Evolutionary conservation across 2,329 filamentous ascomycete genomes (phyloP).

Genomic region (Epichloe bromicola): DNA sequence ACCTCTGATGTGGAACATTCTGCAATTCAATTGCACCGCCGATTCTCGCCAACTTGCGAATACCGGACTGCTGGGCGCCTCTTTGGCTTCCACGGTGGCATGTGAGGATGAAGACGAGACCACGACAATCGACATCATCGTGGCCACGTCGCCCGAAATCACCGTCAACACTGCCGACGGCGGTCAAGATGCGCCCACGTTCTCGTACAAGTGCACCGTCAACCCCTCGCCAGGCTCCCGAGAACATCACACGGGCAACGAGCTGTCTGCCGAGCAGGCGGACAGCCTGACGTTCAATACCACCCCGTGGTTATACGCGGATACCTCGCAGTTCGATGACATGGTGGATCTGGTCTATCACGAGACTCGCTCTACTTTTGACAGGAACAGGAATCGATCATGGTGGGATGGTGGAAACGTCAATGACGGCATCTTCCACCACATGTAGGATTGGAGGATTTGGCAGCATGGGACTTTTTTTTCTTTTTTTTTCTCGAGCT

Average conservation of each 20-base stretch:
- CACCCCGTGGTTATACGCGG: slow-evolving; percentile 30
- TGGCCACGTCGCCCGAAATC: slow-evolving; percentile 37
- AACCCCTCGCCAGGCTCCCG: slow-evolving; percentile 13
- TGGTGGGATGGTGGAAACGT: slow-evolving; percentile 30
- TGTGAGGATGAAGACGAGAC: slow-evolving; percentile 22
- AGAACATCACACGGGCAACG: slow-evolving; percentile 13
- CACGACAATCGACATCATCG: slow-evolving; percentile 33
- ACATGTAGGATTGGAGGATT: slow-evolving; percentile 15
- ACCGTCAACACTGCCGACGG: slow-evolving; percentile 38
- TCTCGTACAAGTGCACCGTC: slow-evolving; percentile 20
- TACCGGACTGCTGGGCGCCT: slow-evolving; percentile 28
- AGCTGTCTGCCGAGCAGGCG: slow-evolving; percentile 18
- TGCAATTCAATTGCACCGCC: slow-evolving; percentile 32
- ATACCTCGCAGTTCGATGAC: slow-evolving; percentile 25
- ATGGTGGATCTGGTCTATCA: slow-evolving; percentile 23
- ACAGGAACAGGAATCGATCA: slow-evolving; percentile 15
- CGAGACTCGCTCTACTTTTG: slow-evolving; percentile 15
- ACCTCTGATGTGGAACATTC: slow-evolving; percentile 38
- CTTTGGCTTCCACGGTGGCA: slow-evolving; percentile 21
- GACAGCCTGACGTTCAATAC: slow-evolving; percentile 28
- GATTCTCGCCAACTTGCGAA: slow-evolving; percentile 22
- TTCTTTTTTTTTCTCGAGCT: background rate
- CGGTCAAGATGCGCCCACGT: slow-evolving; percentile 33
- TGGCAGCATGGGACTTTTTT: no score
- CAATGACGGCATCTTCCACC: slow-evolving; percentile 26